Percentiles rank a stretch among this genome's conserved stretches.
Conservation (phyloP, 192 early-diverging fungal species). For the Podila minutissima region DNA sequence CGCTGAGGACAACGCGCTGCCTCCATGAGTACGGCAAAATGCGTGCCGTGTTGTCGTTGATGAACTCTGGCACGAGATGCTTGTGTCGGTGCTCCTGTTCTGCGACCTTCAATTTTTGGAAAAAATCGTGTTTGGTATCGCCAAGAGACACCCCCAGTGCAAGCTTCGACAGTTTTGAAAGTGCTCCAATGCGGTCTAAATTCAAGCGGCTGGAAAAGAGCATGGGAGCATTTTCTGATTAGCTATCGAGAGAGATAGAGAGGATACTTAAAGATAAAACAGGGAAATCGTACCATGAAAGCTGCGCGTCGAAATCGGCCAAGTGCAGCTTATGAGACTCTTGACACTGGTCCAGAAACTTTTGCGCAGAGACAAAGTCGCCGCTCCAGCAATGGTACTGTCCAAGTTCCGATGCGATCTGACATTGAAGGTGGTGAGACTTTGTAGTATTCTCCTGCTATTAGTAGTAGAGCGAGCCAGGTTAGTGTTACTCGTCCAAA, state of each 20-base stretch:
- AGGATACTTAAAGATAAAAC: background rate
- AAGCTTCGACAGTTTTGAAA: slow-evolving; percentile 27
- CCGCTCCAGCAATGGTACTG: slow-evolving; percentile 43
- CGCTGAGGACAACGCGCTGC: slow-evolving; percentile 10
- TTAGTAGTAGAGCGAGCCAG: background rate
- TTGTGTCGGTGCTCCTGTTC: background rate
- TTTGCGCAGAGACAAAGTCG: slow-evolving; percentile 14
- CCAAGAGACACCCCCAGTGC: slow-evolving; percentile 16
- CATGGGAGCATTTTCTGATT: background rate
- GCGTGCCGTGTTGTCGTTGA: slow-evolving; percentile 16
- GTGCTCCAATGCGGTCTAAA: slow-evolving; percentile 7
- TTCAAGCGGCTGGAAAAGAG: slow-evolving; percentile 13
- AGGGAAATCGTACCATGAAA: slow-evolving; percentile 10
- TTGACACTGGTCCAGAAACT: slow-evolving; percentile 14
- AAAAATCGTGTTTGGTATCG: slow-evolving; percentile 15
- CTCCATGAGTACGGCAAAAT: slow-evolving; percentile 24
- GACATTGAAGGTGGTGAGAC: slow-evolving; percentile 16
- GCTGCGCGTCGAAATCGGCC: background rate
- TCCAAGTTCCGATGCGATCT: slow-evolving; percentile 34
- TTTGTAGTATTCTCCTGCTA: background rate
- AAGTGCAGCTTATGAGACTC: slow-evolving; percentile 2
- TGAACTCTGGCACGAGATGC: slow-evolving; percentile 16
- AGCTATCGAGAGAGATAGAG: background rate
- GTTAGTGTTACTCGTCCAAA: background rate
- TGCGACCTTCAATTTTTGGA: slow-evolving; percentile 7